phyloP scores from a whole-genome alignment of 495 filamentous ascomycete genomes.

The Hypoxylon fuscum region DNA sequence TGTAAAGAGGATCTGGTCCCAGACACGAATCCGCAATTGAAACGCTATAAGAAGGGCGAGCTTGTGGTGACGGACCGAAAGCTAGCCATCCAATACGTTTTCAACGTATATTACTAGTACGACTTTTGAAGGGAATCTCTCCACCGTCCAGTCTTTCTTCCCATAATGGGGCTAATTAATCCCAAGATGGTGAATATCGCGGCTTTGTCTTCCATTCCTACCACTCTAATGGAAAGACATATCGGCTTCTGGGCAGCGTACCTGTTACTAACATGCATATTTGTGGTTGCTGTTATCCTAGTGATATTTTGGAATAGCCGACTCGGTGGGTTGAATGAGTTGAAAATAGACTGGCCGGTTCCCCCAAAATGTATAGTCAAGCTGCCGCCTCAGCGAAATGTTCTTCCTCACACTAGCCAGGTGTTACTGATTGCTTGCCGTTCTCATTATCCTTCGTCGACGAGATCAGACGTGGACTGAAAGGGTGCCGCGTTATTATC shows the following conservation, averaged over 20 bases:
- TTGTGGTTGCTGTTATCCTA: conserved; percentile 45
- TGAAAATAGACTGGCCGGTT: no score
- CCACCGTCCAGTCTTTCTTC: no score
- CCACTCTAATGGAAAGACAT: conserved; percentile 53
- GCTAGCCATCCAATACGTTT: conserved; percentile 57
- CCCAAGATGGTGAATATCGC: conserved; percentile 54
- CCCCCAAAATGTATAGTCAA: neutral
- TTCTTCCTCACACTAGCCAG: neutral
- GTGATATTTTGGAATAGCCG: neutral
- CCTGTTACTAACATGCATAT: conserved; percentile 49
- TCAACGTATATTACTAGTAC: conserved; percentile 59
- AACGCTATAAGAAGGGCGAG: conserved; percentile 47
- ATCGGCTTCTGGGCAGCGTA: conserved; percentile 57
- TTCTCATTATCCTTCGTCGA: neutral
- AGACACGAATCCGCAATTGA: conserved; percentile 41
- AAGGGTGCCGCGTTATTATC: conserved; percentile 2
- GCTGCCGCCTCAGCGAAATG: neutral
- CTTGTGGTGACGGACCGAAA: conserved; percentile 50
- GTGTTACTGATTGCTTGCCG: neutral
- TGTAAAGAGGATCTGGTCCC: conserved; percentile 27
- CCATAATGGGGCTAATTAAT: no score
- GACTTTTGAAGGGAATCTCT: no score
- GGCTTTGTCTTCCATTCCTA: conserved; percentile 54
- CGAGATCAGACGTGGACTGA: conserved; percentile 11
- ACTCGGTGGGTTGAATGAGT: neutral